Evolutionary conservation across 2,329 filamentous ascomycete species (phyloP), one percentile per base, ranked within the genome.

Genomic region (Karstenula rhodostoma): DNA sequence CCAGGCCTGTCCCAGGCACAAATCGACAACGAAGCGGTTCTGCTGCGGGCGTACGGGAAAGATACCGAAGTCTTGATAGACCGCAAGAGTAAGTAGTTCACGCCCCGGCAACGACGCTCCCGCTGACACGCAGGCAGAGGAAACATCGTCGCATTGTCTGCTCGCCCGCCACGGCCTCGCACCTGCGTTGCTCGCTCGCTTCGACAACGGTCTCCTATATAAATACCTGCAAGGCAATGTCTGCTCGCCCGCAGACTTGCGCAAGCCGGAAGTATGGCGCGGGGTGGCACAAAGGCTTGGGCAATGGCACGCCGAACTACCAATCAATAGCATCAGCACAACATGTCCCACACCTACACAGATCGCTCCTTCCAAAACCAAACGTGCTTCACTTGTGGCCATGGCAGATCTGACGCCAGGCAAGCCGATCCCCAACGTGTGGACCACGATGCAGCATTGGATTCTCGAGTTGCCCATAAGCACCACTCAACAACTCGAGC

Each of bases 371-470:
- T 59, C 69, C 62, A 71, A 73, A 61, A 76, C 35, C 19, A 52
- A 75, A 67, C 75, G 72, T 74, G 71, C 73, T 57, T 77, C 76
- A 27, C 66, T 77, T 60, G 72, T 69, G 42, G 74, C 73, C 58
- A 74, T 75, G 66, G 73, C 77, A 50, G 65, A 71, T 60, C 70
- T 79, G 64, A 87, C 87, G 23, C 87, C 87, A 48, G 87, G 87
- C 62, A 92, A 90, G 73, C 89, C 89, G 5, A 84, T 87, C n/a
- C 92, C 93, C 19, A 97, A 96, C 76, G 82, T 96, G 58, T 99
- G 95, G 95, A 93, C 92, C 7, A 93, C 96, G 35, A 91, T 97
- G 86, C 93, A 96, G 77, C 96, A 94, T 80, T 99, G 95, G 95
- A 93, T 97, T 59, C 82, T 90, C 68, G 94, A 92, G 42, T 83